Evolutionary conservation across 192 early-diverging fungal genomes (phyloP), one percentile per base, ranked within the genome.

Genomic region (Geranomyces michiganensis): DNA sequence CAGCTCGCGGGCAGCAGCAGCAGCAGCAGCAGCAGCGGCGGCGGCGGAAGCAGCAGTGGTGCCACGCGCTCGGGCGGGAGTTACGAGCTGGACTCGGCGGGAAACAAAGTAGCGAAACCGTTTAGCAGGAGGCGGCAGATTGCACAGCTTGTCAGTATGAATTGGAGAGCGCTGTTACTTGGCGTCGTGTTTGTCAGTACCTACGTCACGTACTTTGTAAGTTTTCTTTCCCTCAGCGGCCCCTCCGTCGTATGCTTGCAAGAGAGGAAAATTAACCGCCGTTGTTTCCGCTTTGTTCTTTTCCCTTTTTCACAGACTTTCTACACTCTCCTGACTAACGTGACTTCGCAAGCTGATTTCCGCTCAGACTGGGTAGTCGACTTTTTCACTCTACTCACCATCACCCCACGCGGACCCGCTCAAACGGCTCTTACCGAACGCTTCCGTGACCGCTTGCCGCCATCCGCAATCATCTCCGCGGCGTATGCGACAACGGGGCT

Each of bases 91-190:
- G 51, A 53, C 15, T 26, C 51, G 51, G 4, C 51, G 51, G 51
- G 24, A 3, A 24, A 24, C n/a, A 44, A 65, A 15, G 22, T n/a
- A 5, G 4, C 26, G 7, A 43, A 65, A 24, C 43, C 47, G 48
- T 13, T 53, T 7, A 53, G 15, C 24, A 3, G 24, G 15, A 45
- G 65, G 12, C 15, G 73, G 27, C 73, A 75, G 61, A 21, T 75
- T 22, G 6, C 70, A 26, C 58, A 69, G 29, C 46, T 75, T 15
- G 66, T 69, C 9, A 75, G 55, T 21, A 32, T 75, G 56, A 75
- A 75, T 59, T 75, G 73, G 73, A 30, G 73, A 41, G 73, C 73
- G 9, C 51, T 75, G 46, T 0, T 69, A 13, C 61, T 75, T 13
- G 73, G 73, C 30, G 17, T 51, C 46, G 67, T 75, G 1, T 75